phyloP scores from a whole-genome alignment of 225 moss, liverwort and hornwort species.

The Climacium dendroides region DNA sequence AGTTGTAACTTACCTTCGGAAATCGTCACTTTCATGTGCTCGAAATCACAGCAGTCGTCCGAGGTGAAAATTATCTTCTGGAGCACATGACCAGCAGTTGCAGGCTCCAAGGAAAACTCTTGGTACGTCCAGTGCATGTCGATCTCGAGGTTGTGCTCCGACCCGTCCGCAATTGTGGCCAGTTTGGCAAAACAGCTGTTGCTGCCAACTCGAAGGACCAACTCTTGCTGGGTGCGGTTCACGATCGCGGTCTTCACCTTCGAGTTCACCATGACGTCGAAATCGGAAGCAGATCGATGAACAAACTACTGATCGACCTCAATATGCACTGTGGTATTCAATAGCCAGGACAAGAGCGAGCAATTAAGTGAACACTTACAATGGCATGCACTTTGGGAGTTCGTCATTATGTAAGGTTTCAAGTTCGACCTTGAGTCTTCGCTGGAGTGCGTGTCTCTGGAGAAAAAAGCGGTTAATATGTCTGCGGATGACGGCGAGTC shows the following conservation, averaged over 20 bases:
- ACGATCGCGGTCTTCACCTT: neutral
- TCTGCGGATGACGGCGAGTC: no score
- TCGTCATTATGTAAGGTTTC: no score
- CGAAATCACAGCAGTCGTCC: conserved; percentile 7
- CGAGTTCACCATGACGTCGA: neutral
- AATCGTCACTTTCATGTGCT: neutral
- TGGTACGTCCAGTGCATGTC: conserved; percentile 20
- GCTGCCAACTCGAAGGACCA: neutral
- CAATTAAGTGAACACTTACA: no score
- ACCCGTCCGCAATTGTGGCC: neutral
- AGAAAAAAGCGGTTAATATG: no score
- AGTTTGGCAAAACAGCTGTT: neutral
- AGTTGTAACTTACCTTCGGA: neutral
- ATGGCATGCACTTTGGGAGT: no score
- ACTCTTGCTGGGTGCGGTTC: neutral
- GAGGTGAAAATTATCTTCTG: neutral
- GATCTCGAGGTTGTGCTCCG: neutral
- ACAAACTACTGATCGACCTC: no score
- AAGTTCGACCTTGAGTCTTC: no score
- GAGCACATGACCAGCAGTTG: neutral
- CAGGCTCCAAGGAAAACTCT: conserved; percentile 1
- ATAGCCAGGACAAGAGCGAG: no score
- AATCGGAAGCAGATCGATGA: neutral
- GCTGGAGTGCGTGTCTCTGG: no score
- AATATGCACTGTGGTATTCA: neutral